A percentile compares a stretch with the other conserved stretches of the same genome.
Conservation (phyloP, 805 yeast species). For the Kluyveromyces siamensis region DNA sequence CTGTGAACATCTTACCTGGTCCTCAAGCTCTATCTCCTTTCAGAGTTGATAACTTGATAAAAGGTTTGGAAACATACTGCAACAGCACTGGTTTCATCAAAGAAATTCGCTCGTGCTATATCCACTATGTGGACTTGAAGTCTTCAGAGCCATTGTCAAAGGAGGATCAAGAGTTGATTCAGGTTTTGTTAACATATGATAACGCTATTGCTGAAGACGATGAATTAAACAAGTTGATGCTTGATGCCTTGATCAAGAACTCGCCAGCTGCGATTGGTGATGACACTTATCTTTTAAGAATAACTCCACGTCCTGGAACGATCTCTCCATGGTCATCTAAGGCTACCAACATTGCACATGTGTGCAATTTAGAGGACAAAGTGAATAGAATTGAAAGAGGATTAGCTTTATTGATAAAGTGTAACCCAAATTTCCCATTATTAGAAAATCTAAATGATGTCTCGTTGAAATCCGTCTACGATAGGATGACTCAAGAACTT, state of each 20-base stretch:
- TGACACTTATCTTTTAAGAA: conserved; percentile 54
- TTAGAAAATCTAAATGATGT: conserved; percentile 43
- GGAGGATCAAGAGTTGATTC: conserved; percentile 40
- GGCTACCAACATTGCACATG: conserved; percentile 89
- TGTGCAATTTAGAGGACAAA: conserved; percentile 67
- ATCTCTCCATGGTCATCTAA: conserved; percentile 99
- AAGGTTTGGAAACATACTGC: conserved; percentile 64
- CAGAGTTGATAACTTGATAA: conserved; percentile 64
- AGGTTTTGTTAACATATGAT: conserved; percentile 67
- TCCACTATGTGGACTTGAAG: conserved; percentile 67
- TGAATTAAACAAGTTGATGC: conserved; percentile 16
- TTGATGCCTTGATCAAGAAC: conserved; percentile 23
- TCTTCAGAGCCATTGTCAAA: conserved; percentile 29
- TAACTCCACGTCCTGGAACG: conserved; percentile 90
- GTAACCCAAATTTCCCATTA: conserved; percentile 63
- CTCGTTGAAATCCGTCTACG: conserved; percentile 65
- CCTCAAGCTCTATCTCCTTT: conserved; percentile 85
- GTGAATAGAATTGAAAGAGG: conserved; percentile 91
- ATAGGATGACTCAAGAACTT: conserved; percentile 86
- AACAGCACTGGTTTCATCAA: conserved; percentile 54
- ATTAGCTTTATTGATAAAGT: conserved; percentile 59
- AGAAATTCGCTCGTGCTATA: conserved; percentile 62
- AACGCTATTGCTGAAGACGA: conserved; percentile 48
- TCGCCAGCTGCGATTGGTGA: conserved; percentile 24
- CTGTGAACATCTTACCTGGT: conserved; percentile 62